Evolutionary conservation across 345 rosid genomes (phyloP).

Genomic region (Salix koriyanagi): DNA sequence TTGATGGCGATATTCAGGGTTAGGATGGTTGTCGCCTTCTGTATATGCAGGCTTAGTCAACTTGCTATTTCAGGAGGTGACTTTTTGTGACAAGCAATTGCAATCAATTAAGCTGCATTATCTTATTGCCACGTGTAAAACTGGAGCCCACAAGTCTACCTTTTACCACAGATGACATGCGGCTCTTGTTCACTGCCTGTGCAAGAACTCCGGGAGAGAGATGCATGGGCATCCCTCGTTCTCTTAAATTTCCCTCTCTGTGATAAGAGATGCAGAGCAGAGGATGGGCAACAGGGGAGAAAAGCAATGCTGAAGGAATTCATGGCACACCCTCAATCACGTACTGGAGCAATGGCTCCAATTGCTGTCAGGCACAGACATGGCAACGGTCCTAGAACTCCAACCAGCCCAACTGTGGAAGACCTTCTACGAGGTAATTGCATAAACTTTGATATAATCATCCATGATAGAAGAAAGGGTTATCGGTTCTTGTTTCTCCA

Average conservation of each 20-base stretch:
- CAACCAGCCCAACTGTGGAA: slow-evolving; percentile 36
- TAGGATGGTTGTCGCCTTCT: neutral
- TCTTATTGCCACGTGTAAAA: slow-evolving; percentile 19
- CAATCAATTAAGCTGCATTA: neutral
- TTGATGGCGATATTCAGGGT: neutral
- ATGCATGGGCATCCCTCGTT: slow-evolving; percentile 12
- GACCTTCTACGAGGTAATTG: slow-evolving; percentile 49
- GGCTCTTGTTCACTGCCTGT: slow-evolving; percentile 18
- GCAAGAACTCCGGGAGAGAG: slow-evolving; percentile 36
- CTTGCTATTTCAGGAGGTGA: slow-evolving; percentile 13
- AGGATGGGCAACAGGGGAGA: slow-evolving; percentile 12
- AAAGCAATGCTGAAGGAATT: slow-evolving; percentile 2
- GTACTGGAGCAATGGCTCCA: slow-evolving; percentile 29
- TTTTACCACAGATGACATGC: neutral
- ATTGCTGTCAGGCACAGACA: slow-evolving; percentile 28
- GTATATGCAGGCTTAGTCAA: slow-evolving; percentile 14
- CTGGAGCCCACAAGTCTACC: slow-evolving; percentile 12
- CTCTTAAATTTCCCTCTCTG: slow-evolving; percentile 24
- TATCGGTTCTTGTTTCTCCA: neutral
- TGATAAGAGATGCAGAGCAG: slow-evolving; percentile 1
- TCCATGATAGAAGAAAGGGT: neutral
- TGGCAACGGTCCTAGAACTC: slow-evolving; percentile 31
- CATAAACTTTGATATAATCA: neutral
- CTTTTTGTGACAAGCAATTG: neutral
- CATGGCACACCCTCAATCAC: slow-evolving; percentile 15